These are phyloP conservation scores for Rubroboletus satanas DNA, from an alignment of 768 basidiomycete species.

Conservation along the genomic window DNA sequence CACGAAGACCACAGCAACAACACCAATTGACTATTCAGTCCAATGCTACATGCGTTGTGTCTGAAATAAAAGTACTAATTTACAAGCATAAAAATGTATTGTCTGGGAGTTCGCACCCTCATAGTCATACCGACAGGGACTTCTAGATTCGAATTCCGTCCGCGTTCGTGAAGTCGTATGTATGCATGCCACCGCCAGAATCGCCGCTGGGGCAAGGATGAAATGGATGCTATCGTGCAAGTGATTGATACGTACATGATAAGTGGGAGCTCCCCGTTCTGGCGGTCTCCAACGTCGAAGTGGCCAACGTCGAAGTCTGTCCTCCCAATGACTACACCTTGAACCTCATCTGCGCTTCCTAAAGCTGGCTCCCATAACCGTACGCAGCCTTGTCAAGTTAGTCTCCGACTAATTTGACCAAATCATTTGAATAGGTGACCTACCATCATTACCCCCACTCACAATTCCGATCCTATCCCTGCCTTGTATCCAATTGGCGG, in stretches of 20 bases:
- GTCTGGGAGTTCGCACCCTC: background rate
- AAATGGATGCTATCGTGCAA: slow-evolving; percentile 18
- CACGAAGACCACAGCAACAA: background rate
- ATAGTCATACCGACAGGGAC: background rate
- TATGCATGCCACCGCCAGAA: slow-evolving; percentile 44
- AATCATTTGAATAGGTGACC: slow-evolving; percentile 11
- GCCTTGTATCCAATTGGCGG: slow-evolving; percentile 51
- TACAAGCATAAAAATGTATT: slow-evolving; percentile 8
- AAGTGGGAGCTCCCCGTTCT: slow-evolving; percentile 49
- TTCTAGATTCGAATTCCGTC: slow-evolving; percentile 20
- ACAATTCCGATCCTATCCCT: slow-evolving; percentile 45
- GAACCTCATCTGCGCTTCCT: slow-evolving; percentile 35
- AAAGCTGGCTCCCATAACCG: slow-evolving; percentile 59
- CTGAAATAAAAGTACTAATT: slow-evolving; percentile 1
- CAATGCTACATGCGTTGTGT: background rate
- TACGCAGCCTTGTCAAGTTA: slow-evolving; percentile 52
- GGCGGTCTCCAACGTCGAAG: slow-evolving; percentile 57
- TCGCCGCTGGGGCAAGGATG: slow-evolving; percentile 39
- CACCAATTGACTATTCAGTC: background rate
- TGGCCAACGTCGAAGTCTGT: slow-evolving; percentile 53
- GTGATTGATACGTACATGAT: slow-evolving; percentile 49
- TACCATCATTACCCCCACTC: slow-evolving; percentile 65
- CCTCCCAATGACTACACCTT: slow-evolving; percentile 50
- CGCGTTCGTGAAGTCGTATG: slow-evolving; percentile 36
- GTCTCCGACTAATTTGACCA: background rate